Evolutionary conservation across 2,329 filamentous ascomycete species (phyloP).

Genomic region (Claviceps monticola): DNA sequence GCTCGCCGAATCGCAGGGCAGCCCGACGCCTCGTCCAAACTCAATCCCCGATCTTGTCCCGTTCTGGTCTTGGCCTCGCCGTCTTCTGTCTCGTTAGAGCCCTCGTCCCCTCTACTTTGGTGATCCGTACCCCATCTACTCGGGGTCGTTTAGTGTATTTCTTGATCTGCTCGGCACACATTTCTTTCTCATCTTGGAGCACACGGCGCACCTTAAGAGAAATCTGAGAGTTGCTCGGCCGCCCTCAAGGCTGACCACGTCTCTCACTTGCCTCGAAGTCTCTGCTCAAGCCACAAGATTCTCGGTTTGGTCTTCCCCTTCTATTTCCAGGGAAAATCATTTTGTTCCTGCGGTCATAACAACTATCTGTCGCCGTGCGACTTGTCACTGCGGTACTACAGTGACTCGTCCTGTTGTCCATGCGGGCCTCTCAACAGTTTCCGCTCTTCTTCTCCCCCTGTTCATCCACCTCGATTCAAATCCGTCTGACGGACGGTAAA

Average conservation of each 20-base stretch:
- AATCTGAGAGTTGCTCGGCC: no score
- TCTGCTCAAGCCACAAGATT: conserved; percentile 1
- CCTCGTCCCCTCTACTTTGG: background rate
- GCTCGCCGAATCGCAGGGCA: conserved; percentile 3
- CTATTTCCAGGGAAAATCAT: no score
- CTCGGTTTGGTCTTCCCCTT: no score
- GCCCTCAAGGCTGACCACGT: background rate
- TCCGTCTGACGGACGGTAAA: background rate
- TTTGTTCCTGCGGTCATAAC: background rate
- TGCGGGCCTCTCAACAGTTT: background rate
- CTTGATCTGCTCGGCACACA: no score
- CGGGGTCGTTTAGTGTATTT: background rate
- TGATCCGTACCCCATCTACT: conserved; percentile 1
- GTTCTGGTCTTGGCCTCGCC: conserved; percentile 4
- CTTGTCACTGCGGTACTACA: background rate
- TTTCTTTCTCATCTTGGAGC: no score
- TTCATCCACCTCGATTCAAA: background rate
- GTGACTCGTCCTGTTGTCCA: background rate
- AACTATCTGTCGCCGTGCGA: background rate
- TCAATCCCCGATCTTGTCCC: conserved; percentile 6
- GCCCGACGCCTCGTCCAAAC: conserved; percentile 5
- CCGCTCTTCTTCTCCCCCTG: background rate
- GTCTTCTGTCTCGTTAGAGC: conserved; percentile 2
- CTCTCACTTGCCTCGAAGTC: background rate
- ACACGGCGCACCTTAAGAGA: no score